Evolutionary conservation across 1,284 basidiomycete species (phyloP).

Genomic region (Puccinia polysora): DNA sequence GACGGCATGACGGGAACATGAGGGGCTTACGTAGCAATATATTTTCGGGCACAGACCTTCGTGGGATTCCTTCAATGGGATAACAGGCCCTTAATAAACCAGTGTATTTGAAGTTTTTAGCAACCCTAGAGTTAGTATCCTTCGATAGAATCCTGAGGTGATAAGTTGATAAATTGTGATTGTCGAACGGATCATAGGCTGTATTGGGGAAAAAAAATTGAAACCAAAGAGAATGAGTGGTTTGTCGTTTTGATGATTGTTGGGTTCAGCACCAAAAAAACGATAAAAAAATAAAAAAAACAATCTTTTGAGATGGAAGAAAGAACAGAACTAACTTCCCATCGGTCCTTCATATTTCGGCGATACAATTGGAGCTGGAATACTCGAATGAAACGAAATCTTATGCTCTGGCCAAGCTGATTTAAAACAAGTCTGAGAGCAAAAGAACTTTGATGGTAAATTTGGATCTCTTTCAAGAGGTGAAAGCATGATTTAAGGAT

Average conservation of each 20-base stretch:
- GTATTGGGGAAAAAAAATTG: background rate
- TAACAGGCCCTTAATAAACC: constrained; percentile 40
- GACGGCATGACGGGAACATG: too few species aligned
- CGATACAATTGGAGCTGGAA: constrained; percentile 24
- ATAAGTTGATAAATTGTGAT: constrained; percentile 19
- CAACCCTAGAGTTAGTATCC: constrained; percentile 2
- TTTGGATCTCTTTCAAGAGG: constrained; percentile 18
- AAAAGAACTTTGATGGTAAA: constrained; percentile 31
- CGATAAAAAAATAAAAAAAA: background rate
- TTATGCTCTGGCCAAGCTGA: constrained; percentile 37
- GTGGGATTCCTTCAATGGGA: constrained; percentile 26
- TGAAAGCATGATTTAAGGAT: background rate
- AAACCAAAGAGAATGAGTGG: background rate
- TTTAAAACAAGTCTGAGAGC: constrained; percentile 41
- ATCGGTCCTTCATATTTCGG: constrained; percentile 6
- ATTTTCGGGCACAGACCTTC: constrained; percentile 32
- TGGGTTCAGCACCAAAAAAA: background rate
- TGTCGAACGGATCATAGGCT: constrained; percentile 39
- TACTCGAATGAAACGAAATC: constrained; percentile 19
- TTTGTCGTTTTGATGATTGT: background rate
- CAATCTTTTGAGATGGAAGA: too few species aligned
- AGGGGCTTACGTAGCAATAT: constrained; percentile 21
- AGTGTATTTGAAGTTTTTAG: constrained; percentile 26
- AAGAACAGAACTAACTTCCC: constrained; percentile 36
- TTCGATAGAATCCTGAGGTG: constrained; percentile 20